Percentiles rank a stretch among this genome's conserved stretches.
Evolutionary conservation across 139 green algal genomes (phyloP).

Genomic region (Tetraselmis striata): DNA sequence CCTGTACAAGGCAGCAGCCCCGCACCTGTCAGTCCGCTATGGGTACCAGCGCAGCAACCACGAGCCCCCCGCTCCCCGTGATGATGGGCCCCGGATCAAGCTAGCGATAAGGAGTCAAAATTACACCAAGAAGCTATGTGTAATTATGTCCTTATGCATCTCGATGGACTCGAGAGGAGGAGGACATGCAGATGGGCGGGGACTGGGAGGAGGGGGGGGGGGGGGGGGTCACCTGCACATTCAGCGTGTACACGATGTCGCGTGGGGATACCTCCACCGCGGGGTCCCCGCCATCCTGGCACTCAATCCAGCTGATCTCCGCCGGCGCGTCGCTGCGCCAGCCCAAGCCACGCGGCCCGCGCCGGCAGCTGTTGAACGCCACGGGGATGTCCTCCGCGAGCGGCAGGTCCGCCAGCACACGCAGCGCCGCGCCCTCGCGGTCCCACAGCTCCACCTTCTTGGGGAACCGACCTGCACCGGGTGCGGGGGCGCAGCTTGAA

Average conservation of each 20-base stretch:
- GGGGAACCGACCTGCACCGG: conserved; percentile 84
- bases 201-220: conserved; percentile 1
- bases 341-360: conserved; percentile 70
- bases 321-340: conserved; percentile 82
- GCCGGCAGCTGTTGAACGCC: conserved; percentile 72
- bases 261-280: conserved; percentile 74
- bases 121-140: too few relatives aligned
- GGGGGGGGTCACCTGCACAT: conserved; percentile 33
- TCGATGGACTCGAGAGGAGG: too few relatives aligned
- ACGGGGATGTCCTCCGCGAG: conserved; percentile 95
- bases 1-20: conserved; percentile 1
- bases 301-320: conserved; percentile 80
- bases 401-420: conserved; percentile 72
- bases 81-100: too few relatives aligned
- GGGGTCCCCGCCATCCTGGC: conserved; percentile 85
- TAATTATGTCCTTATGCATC: too few relatives aligned
- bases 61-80: too few relatives aligned
- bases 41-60: too few relatives aligned
- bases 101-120: too few relatives aligned
- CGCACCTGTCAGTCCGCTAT: conserved; percentile 1
- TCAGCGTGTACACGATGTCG: conserved; percentile 85
- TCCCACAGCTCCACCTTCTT: conserved; percentile 69
- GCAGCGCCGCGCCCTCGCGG: conserved; percentile 45
- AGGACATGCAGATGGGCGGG: too few relatives aligned
- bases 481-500: too few relatives aligned